Evolutionary conservation across 2,329 filamentous ascomycete genomes (phyloP).

Genomic region (Dothideomycetidae sp.): DNA sequence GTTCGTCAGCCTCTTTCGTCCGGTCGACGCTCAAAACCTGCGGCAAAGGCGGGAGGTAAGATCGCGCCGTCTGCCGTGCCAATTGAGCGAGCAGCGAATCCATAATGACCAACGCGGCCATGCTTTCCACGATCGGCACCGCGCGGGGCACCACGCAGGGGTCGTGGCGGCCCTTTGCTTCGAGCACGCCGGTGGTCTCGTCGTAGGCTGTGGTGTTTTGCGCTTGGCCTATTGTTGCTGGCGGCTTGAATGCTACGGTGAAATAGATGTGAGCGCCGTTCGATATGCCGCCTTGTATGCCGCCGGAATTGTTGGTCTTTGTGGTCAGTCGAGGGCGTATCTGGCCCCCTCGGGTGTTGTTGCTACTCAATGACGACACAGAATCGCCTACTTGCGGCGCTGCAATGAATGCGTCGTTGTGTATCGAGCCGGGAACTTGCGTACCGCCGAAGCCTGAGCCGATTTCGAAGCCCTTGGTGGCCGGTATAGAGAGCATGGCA

Average conservation of each 20-base stretch:
- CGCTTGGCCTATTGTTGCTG: constrained; percentile 81
- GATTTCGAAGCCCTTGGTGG: constrained; percentile 90
- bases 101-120: constrained; percentile 78
- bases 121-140: constrained; percentile 75
- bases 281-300: constrained; percentile 87
- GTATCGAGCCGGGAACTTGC: constrained; percentile 71
- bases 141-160: constrained; percentile 83
- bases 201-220: constrained; percentile 75
- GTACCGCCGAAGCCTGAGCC: constrained; percentile 84
- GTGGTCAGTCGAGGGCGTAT: constrained; percentile 56
- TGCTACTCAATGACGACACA: no score
- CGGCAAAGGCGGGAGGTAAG: constrained; percentile 30
- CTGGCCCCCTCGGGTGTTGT: constrained; percentile 23
- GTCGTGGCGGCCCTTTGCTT: constrained; percentile 88
- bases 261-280: constrained; percentile 94
- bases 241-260: constrained; percentile 85
- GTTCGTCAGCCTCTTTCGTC: constrained; percentile 11
- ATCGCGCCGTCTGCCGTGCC: constrained; percentile 39
- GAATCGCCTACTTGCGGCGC: constrained; percentile 30
- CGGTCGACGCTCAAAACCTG: constrained; percentile 22
- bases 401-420: constrained; percentile 78
- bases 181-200: constrained; percentile 59
- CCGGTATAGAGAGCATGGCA: constrained; percentile 89
- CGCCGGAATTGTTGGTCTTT: constrained; percentile 87
- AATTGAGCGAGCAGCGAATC: constrained; percentile 78